These are phyloP conservation scores for Lagenidium giganteum DNA, from an alignment of 352 stramenopile species.

Conservation along the genomic window DNA sequence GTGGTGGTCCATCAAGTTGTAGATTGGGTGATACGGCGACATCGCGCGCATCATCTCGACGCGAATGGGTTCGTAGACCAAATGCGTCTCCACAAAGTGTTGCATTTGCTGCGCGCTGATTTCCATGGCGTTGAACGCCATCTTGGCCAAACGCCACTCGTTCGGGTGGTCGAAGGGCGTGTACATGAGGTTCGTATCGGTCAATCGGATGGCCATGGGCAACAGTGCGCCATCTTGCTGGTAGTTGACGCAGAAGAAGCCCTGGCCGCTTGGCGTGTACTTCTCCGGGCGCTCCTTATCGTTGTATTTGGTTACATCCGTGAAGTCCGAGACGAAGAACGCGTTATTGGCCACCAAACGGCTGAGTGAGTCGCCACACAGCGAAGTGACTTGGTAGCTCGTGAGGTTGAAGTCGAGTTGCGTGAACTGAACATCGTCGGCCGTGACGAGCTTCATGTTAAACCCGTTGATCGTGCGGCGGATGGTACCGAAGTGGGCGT, in stretches of 20 bases:
- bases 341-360: constrained; percentile 14
- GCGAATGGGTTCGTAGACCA: constrained; percentile 36
- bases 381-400: constrained; percentile 15
- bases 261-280: constrained; percentile 30
- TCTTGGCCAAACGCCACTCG: constrained; percentile 50
- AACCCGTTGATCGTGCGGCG: constrained; percentile 39
- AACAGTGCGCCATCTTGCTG: constrained; percentile 16
- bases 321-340: constrained; percentile 35
- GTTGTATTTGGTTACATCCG: constrained; percentile 28
- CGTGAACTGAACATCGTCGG: too few relatives aligned
- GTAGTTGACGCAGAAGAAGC: too few relatives aligned
- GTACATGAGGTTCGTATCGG: constrained; percentile 40
- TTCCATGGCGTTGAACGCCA: constrained; percentile 33
- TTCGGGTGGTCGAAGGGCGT: constrained; percentile 27
- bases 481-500: constrained; percentile 31
- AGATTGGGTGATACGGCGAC: constrained; percentile 24
- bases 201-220: constrained; percentile 33
- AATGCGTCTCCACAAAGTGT: constrained; percentile 49
- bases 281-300: constrained; percentile 13
- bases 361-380: constrained; percentile 23
- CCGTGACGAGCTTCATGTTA: constrained; percentile 20
- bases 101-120: constrained; percentile 42
- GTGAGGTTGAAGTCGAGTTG: constrained; percentile 7
- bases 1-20: constrained; percentile 26
- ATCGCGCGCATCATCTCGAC: constrained; percentile 35